Conservation (phyloP, 2,329 filamentous ascomycete species). For the Cladosporium sp. region DNA sequence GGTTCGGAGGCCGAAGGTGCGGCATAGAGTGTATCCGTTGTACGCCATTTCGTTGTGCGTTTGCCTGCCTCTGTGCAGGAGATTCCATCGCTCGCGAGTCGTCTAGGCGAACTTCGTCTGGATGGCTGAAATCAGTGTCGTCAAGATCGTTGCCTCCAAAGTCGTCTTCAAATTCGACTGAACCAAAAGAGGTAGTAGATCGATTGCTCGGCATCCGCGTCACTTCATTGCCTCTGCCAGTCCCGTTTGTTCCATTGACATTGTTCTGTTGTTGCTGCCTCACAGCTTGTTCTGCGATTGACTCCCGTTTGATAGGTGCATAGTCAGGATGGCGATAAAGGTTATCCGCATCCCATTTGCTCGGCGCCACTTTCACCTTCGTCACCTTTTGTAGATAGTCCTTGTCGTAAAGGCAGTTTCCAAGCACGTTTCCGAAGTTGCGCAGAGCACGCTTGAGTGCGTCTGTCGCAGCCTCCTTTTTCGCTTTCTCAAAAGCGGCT, state of each 20-base stretch:
- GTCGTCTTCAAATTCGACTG: slow-evolving; percentile 48
- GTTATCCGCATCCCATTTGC: slow-evolving; percentile 70
- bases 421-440: slow-evolving; percentile 91
- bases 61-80: slow-evolving; percentile 18
- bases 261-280: slow-evolving; percentile 12
- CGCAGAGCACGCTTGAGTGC: slow-evolving; percentile 81
- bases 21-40: slow-evolving; percentile 30
- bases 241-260: slow-evolving; percentile 18
- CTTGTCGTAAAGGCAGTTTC: slow-evolving; percentile 99
- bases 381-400: slow-evolving; percentile 85
- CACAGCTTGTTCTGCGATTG: slow-evolving; percentile 17
- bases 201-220: slow-evolving; percentile 28
- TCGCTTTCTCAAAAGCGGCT: slow-evolving; percentile 94
- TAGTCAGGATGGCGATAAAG: slow-evolving; percentile 78
- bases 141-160: slow-evolving; percentile 51
- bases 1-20: slow-evolving; percentile 23
- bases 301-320: slow-evolving; percentile 53
- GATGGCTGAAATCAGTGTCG: slow-evolving; percentile 56
- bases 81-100: slow-evolving; percentile 21
- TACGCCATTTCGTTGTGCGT: slow-evolving; percentile 20
- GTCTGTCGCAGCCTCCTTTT: slow-evolving; percentile 96
- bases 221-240: slow-evolving; percentile 13
- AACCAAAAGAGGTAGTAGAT: slow-evolving; percentile 28
- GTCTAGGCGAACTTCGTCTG: slow-evolving; percentile 65
- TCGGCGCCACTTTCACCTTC: slow-evolving; percentile 74